A percentile compares a stretch with the other conserved stretches of the same genome.
Evolutionary conservation across 495 filamentous ascomycete species (phyloP).

Genomic region (Barbatosphaeria neglecta): DNA sequence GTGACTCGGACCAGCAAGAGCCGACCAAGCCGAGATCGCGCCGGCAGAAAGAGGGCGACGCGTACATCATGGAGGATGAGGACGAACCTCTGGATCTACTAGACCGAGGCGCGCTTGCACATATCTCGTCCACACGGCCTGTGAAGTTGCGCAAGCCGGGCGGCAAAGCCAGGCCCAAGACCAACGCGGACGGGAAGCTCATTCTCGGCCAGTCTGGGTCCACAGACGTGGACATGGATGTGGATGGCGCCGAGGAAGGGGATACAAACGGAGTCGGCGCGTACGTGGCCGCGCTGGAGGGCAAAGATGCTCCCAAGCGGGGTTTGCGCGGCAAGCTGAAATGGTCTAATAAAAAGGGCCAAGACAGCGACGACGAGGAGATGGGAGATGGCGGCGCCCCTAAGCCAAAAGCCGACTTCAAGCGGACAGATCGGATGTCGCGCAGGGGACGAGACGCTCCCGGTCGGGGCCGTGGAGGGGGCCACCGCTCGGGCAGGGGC

Average conservation of each 20-base stretch:
- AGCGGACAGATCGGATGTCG: conserved; percentile 26
- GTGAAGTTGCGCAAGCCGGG: conserved; percentile 43
- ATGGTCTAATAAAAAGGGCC: conserved; percentile 59
- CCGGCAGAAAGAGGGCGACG: conserved; percentile 44
- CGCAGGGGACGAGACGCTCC: conserved; percentile 2
- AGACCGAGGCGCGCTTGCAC: conserved; percentile 74
- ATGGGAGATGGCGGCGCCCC: conserved; percentile 64
- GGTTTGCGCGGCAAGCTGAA: conserved; percentile 81
- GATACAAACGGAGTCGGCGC: conserved; percentile 64
- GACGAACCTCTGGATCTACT: conserved; percentile 91
- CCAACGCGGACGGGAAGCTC: conserved; percentile 78
- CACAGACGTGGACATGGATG: conserved; percentile 47
- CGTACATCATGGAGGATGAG: conserved; percentile 86
- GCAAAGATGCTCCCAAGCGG: conserved; percentile 67
- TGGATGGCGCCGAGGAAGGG: conserved; percentile 37
- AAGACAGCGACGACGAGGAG: conserved; percentile 45
- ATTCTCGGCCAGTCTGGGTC: conserved; percentile 52
- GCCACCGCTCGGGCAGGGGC: conserved; percentile 18
- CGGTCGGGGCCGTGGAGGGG: conserved; percentile 8
- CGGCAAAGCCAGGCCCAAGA: conserved; percentile 55
- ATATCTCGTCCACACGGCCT: conserved; percentile 86
- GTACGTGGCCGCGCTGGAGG: conserved; percentile 81
- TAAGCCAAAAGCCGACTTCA: conserved; percentile 24
- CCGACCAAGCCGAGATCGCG: conserved; percentile 38
- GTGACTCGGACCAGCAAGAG: conserved; percentile 48